These are phyloP conservation scores for Aspergillus fijiensis DNA, from an alignment of 2,329 filamentous ascomycete species.

Conservation along the genomic window DNA sequence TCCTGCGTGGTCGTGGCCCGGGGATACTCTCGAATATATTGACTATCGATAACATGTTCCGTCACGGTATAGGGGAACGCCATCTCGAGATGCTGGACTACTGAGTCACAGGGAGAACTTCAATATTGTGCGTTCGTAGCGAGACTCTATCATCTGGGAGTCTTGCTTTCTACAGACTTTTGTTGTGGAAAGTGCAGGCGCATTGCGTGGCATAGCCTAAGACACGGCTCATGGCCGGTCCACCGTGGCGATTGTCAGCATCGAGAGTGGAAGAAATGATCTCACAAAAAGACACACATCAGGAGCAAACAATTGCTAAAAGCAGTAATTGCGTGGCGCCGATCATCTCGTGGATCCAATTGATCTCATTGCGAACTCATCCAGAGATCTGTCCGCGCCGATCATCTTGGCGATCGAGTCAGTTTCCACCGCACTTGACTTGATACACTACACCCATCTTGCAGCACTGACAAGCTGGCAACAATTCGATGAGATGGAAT, in stretches of 20 bases:
- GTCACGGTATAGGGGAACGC: conserved; percentile 39
- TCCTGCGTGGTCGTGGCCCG: conserved; percentile 49
- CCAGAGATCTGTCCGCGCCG: not conserved
- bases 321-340: not conserved
- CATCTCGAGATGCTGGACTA: not conserved
- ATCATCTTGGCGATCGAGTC: not conserved
- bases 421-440: not conserved
- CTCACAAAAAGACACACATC: not conserved
- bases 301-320: not conserved
- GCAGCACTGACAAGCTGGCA: not conserved
- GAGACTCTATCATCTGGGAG: not conserved
- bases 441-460: not conserved
- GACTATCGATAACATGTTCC: conserved; percentile 50
- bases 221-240: not conserved
- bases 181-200: not conserved
- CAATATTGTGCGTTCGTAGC: no score
- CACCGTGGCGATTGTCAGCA: not conserved
- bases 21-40: conserved; percentile 44
- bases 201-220: not conserved
- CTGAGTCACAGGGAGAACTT: not conserved
- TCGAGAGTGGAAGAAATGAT: not conserved
- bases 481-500: not conserved
- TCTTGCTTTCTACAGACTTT: not conserved
- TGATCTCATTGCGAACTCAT: not conserved
- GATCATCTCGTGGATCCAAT: not conserved